Base-by-base conservation (phyloP, 139 green algal species). In the Ettlia oleoabundans region DNA sequence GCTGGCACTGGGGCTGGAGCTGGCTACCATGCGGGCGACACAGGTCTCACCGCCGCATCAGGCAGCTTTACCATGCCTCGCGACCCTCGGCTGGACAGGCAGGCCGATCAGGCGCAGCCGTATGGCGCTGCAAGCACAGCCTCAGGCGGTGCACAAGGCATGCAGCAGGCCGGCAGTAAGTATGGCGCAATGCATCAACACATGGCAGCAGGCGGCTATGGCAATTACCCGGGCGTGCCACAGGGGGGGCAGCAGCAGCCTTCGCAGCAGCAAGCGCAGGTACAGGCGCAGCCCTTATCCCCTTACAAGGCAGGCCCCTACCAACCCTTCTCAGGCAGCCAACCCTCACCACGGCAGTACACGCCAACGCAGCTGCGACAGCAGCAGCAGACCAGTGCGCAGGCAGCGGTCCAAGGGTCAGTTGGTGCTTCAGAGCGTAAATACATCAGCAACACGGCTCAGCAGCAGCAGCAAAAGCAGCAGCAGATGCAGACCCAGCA, bases 381-480 rank as follows among this genome's bases (percentile, higher is more conserved):
- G 38, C 67, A 58, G 67, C 38, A 73, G 38, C 66, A 52, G 37
- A 7, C 66, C 22, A 21, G 7, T 21, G 37, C 6, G 18, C 22
- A 18, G 3, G 70, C 28, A 3, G 72, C 24, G 24, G 73, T 35
- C 21, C 3, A 33, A 5, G 51, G 43, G 8, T 37, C 35, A 15
- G 24, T 37, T 37, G 21, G 47, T 4, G 52, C 35, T 8, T 22
- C 47, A 6, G 71, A 78, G 71, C 47, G 47, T 7, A 42, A 43
- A 32, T 78, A 78, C 47, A 78, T 78, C 71, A 78, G 71, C 71
- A 78, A 78, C 53, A 80, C 33, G 7, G 65, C 65, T 15, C 35
- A 22, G 38, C 69, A 77, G 42, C 42, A 63, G 69, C 67, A 75
- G 67, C 1, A 19, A 10, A 26, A 58, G 67, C 67, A 75, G 41